Conservation (phyloP, 768 basidiomycete species). For the Phlebiopsis gigantea region DNA sequence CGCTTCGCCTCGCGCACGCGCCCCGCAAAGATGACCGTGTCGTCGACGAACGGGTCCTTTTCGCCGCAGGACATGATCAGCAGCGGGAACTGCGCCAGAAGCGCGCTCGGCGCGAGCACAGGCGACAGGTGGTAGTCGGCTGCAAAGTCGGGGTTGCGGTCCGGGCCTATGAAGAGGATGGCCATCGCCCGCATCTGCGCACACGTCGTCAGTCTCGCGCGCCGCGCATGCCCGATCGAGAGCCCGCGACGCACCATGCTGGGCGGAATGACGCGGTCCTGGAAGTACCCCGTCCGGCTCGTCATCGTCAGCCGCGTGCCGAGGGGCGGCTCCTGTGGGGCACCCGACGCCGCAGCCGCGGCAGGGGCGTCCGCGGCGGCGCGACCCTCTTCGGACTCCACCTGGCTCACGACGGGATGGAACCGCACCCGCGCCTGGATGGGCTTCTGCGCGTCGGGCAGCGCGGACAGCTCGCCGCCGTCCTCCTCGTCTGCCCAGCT, state of each 20-base stretch:
- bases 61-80: slow-evolving; percentile 94
- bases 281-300: slow-evolving; percentile 88
- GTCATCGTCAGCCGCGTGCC: slow-evolving; percentile 94
- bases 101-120: slow-evolving; percentile 75
- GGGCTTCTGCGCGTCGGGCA: slow-evolving; percentile 68
- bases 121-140: slow-evolving; percentile 97
- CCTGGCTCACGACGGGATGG: slow-evolving; percentile 17
- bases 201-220: not conserved
- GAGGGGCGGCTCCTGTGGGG: slow-evolving; percentile 41
- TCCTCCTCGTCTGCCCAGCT: slow-evolving; percentile 45
- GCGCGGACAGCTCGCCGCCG: slow-evolving; percentile 38
- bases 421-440: slow-evolving; percentile 68
- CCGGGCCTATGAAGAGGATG: slow-evolving; percentile 91
- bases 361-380: not conserved
- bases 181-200: slow-evolving; percentile 99
- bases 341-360: not conserved
- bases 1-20: slow-evolving; percentile 94
- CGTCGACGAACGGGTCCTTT: slow-evolving; percentile 91
- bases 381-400: slow-evolving; percentile 2
- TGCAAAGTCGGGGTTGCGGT: slow-evolving; percentile 89
- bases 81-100: slow-evolving; percentile 92
- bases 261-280: slow-evolving; percentile 89
- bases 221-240: slow-evolving; percentile 4
- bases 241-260: slow-evolving; percentile 71
- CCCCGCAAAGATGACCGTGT: slow-evolving; percentile 95